Evolutionary conservation across 176 grass and related monocot species (phyloP).

Genomic region (Chloris gayana): DNA sequence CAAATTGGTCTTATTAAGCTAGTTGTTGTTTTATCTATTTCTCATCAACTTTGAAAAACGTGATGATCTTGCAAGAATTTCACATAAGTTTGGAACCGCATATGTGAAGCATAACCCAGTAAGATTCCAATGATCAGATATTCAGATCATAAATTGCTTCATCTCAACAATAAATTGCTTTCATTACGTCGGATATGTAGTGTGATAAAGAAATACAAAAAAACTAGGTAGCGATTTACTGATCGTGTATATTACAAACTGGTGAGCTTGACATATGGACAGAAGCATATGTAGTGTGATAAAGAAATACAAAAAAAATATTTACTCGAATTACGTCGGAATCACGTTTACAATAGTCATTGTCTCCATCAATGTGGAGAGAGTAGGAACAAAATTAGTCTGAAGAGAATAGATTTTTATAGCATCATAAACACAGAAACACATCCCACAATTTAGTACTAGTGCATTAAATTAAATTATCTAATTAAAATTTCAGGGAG

Average conservation of each 20-base stretch:
- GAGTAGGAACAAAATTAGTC: neutral
- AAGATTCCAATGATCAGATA: neutral
- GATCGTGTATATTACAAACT: neutral
- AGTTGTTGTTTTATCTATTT: too few species aligned
- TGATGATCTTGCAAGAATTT: too few species aligned
- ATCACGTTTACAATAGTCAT: neutral
- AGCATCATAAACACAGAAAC: neutral
- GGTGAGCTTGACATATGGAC: neutral
- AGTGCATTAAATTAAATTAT: neutral
- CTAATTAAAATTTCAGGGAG: neutral
- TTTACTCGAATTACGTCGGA: neutral
- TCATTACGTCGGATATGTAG: too few species aligned
- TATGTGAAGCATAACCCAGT: too few species aligned
- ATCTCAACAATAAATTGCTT: too few species aligned
- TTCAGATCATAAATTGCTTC: too few species aligned
- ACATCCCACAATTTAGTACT: neutral
- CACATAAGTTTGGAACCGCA: too few species aligned
- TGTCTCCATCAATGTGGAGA: neutral
- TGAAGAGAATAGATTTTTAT: neutral
- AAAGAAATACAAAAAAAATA: neutral
- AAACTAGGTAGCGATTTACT: too few species aligned
- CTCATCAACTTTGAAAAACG: too few species aligned
- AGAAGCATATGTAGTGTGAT: neutral
- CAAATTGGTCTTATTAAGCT: neutral
- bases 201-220: too few species aligned